Conservation (phyloP, 1,284 basidiomycete species). For the Ustilago sp. region DNA sequence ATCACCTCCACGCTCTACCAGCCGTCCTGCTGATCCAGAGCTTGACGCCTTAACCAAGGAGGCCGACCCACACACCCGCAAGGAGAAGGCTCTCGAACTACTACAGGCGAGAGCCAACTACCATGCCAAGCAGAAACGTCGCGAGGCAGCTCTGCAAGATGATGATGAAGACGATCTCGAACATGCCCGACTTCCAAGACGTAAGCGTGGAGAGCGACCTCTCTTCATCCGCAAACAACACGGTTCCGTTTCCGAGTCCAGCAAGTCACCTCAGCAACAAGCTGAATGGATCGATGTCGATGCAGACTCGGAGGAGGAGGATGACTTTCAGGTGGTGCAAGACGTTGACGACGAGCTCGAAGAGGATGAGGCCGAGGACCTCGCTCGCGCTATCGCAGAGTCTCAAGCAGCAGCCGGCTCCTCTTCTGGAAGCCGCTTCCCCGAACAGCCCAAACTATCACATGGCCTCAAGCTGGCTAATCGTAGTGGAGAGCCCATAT, state of each 20-base stretch:
- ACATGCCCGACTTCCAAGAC: slow-evolving; percentile 20
- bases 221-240: slow-evolving; percentile 41
- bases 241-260: not conserved
- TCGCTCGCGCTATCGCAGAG: slow-evolving; percentile 52
- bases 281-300: slow-evolving; percentile 46
- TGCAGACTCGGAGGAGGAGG: slow-evolving; percentile 25
- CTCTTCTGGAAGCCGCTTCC: not conserved
- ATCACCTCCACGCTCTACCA: slow-evolving; percentile 12
- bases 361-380: slow-evolving; percentile 57
- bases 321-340: slow-evolving; percentile 18
- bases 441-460: slow-evolving; percentile 1
- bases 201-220: slow-evolving; percentile 29
- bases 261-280: slow-evolving; percentile 13
- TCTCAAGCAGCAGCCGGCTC: slow-evolving; percentile 23
- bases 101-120: slow-evolving; percentile 54
- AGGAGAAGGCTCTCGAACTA: slow-evolving; percentile 56
- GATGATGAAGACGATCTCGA: slow-evolving; percentile 34
- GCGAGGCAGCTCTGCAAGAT: slow-evolving; percentile 51
- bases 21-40: slow-evolving; percentile 45
- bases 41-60: slow-evolving; percentile 49
- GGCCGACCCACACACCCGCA: slow-evolving; percentile 47
- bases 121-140: slow-evolving; percentile 55
- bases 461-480: slow-evolving; percentile 27
- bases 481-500: slow-evolving; percentile 38
- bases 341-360: slow-evolving; percentile 38